Evolutionary conservation across 495 filamentous ascomycete genomes (phyloP).

Genomic region (Penicillium daleae): DNA sequence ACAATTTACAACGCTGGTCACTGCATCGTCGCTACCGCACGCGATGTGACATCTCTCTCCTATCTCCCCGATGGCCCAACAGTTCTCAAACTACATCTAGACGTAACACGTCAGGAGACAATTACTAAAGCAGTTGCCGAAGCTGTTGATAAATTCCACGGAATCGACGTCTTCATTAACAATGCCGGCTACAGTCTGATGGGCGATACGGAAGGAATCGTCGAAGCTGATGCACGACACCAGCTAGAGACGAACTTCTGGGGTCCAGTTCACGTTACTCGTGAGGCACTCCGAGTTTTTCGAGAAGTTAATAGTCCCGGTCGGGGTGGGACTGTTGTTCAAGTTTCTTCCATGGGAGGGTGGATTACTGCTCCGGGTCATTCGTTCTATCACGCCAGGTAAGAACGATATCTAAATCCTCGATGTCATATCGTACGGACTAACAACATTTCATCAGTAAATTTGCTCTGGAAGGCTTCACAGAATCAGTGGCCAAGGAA

Average conservation of each 20-base stretch:
- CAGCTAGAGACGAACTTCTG: slow-evolving; percentile 59
- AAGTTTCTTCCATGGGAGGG: slow-evolving; percentile 59
- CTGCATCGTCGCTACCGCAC: slow-evolving; percentile 54
- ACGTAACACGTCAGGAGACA: slow-evolving; percentile 43
- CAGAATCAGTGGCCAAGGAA: slow-evolving; percentile 55
- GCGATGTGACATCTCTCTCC: slow-evolving; percentile 30
- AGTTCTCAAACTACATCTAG: slow-evolving; percentile 51
- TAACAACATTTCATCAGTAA: slow-evolving; percentile 33
- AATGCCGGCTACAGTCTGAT: slow-evolving; percentile 56
- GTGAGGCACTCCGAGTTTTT: slow-evolving; percentile 34
- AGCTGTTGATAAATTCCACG: slow-evolving; percentile 43
- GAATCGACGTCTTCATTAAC: slow-evolving; percentile 60
- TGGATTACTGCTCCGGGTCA: slow-evolving; percentile 46
- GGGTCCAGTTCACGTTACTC: slow-evolving; percentile 45
- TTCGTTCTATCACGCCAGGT: slow-evolving; percentile 57
- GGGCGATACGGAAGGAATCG: slow-evolving; percentile 50
- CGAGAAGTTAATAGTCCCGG: slow-evolving; percentile 14
- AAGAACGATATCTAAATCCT: background rate
- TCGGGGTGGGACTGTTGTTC: slow-evolving; percentile 53
- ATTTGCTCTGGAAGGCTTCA: slow-evolving; percentile 60
- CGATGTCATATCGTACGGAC: background rate
- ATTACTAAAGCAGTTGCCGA: slow-evolving; percentile 45
- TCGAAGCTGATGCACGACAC: slow-evolving; percentile 38
- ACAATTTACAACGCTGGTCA: slow-evolving; percentile 41
- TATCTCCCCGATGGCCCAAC: slow-evolving; percentile 37